Conservation (phyloP, 1,284 basidiomycete species). For the Erythrobasidium hasegawianum region DNA sequence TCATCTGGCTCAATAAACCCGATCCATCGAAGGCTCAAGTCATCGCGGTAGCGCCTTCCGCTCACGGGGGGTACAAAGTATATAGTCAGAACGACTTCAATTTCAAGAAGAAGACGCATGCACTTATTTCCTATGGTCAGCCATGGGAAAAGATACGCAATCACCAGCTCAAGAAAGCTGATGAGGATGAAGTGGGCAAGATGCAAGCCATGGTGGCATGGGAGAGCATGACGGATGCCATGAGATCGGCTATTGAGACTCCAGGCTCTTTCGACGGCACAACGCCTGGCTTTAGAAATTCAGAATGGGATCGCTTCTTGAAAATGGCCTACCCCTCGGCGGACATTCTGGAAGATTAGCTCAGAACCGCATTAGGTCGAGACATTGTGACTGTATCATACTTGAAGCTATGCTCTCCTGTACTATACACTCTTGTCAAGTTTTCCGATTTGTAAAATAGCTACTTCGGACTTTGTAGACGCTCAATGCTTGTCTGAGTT, state of each 20-base stretch:
- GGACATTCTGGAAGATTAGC: no score
- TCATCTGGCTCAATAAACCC: slow-evolving; percentile 4
- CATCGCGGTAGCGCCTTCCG: neutral
- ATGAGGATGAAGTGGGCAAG: neutral
- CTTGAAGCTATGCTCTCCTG: no score
- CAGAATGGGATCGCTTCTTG: neutral
- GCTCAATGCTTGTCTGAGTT: slow-evolving; percentile 29
- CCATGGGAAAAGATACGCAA: neutral
- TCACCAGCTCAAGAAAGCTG: neutral
- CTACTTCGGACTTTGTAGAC: no score
- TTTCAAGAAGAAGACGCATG: neutral
- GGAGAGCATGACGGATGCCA: slow-evolving; percentile 12
- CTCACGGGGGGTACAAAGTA: slow-evolving; percentile 3
- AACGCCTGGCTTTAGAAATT: slow-evolving; percentile 4
- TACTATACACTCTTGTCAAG: no score
- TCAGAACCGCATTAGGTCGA: no score
- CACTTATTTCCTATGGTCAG: slow-evolving; percentile 5
- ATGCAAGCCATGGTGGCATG: neutral
- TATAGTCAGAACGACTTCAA: neutral
- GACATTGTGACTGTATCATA: no score
- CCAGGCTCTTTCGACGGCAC: slow-evolving; percentile 1
- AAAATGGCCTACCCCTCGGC: neutral
- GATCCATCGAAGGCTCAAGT: neutral
- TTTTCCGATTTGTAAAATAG: no score
- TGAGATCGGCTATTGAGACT: neutral